phyloP scores from a whole-genome alignment of 257 asterid species.

The Nemophila menziesii region DNA sequence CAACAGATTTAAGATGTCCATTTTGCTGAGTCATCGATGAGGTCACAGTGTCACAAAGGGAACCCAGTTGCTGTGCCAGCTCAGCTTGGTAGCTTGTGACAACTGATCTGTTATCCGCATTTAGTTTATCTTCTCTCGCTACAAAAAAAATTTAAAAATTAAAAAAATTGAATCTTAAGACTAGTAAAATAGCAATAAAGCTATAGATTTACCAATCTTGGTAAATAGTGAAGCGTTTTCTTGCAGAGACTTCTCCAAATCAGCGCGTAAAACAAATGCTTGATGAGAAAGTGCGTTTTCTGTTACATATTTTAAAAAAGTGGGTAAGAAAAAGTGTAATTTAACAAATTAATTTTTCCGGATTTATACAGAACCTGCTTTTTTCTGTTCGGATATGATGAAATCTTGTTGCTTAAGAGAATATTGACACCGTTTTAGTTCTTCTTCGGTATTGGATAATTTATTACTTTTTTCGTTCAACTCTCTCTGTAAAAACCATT shows the following conservation, averaged over 20 bases:
- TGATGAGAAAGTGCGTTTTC: conserved; percentile 79
- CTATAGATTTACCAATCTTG: conserved; percentile 53
- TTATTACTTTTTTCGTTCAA: conserved; percentile 38
- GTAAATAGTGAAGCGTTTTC: conserved; percentile 51
- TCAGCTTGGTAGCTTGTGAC: conserved; percentile 54
- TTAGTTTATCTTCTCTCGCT: conserved; percentile 70
- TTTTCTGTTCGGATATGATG: conserved; percentile 72
- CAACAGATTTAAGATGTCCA: conserved; percentile 51
- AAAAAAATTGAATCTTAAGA: not conserved
- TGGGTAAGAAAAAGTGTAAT: not conserved
- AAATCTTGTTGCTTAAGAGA: conserved; percentile 62
- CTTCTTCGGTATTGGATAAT: conserved; percentile 50
- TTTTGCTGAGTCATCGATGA: conserved; percentile 51
- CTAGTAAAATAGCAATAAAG: not conserved
- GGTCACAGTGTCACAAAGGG: conserved; percentile 45
- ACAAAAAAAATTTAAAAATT: conserved; percentile 13
- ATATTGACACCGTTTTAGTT: conserved; percentile 38
- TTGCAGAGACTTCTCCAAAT: conserved; percentile 60
- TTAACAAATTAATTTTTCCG: not conserved
- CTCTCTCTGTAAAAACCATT: conserved; percentile 37
- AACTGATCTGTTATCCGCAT: conserved; percentile 49
- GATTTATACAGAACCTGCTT: conserved; percentile 41
- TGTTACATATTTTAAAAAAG: conserved; percentile 8
- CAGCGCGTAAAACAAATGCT: conserved; percentile 68
- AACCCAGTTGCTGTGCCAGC: conserved; percentile 44